Conservation (phyloP, 202 grass and related monocot species). For the Dendrocalamus latiflorus region DNA sequence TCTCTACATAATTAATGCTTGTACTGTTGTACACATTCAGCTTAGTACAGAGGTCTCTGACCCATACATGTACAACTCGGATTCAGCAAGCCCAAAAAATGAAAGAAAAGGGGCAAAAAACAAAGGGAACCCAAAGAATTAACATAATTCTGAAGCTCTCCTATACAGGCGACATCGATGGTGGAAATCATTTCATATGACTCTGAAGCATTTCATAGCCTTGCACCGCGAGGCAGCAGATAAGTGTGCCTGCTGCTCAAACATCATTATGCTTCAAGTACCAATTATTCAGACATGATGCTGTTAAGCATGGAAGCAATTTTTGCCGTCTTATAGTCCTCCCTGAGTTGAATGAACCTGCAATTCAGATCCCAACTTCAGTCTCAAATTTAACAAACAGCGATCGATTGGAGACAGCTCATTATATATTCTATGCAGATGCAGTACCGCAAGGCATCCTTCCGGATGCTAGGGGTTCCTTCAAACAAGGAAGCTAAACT, state of each 20-base stretch:
- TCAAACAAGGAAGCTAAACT: conserved; percentile 91
- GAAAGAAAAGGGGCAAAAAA: not conserved
- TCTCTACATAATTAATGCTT: not conserved
- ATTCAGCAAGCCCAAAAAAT: conserved; percentile 10
- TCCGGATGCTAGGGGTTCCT: conserved; percentile 89
- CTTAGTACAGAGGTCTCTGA: not conserved
- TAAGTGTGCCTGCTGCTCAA: not conserved
- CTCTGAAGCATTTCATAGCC: not conserved
- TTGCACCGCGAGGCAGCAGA: not conserved
- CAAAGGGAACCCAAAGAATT: conserved; percentile 22
- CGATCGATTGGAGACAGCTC: not conserved
- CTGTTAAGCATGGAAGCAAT: conserved; percentile 75
- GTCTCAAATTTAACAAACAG: not conserved
- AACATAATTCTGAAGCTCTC: conserved; percentile 9
- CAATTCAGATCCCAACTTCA: conserved; percentile 30
- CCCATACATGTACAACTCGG: conserved; percentile 26
- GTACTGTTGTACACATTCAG: not conserved
- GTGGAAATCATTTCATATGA: conserved; percentile 11
- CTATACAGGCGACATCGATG: not conserved
- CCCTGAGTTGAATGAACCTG: conserved; percentile 96
- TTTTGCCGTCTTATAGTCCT: conserved; percentile 92
- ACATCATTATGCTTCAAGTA: not conserved
- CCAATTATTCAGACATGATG: conserved; percentile 57
- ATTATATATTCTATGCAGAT: not conserved
- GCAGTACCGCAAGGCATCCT: conserved; percentile 83